These are phyloP conservation scores for Pseudogymnoascus sp. DNA, from an alignment of 2,329 filamentous ascomycete genomes.

Conservation along the genomic window DNA sequence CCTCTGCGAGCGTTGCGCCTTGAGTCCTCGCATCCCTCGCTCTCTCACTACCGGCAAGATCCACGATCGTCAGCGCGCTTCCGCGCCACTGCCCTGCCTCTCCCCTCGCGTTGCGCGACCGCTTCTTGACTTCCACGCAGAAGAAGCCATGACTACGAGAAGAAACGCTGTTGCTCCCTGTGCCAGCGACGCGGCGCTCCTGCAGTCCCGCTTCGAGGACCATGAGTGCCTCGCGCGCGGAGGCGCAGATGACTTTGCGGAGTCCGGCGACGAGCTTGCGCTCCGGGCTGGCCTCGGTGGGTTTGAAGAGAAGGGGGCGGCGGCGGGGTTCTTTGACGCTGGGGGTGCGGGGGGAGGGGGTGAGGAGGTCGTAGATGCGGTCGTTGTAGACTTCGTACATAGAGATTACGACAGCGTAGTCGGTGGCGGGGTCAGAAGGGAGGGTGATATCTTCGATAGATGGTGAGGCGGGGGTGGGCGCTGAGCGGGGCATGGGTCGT, in stretches of 20 bases:
- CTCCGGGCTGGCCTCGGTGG: slow-evolving; percentile 77
- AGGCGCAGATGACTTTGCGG: slow-evolving; percentile 80
- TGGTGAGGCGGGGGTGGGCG: slow-evolving; percentile 63
- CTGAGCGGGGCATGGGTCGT: slow-evolving; percentile 55
- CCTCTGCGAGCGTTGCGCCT: slow-evolving; percentile 84
- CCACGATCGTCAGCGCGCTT: slow-evolving; percentile 77
- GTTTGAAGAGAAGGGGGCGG: slow-evolving; percentile 83
- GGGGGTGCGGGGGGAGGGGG: slow-evolving; percentile 48
- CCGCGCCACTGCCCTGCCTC: slow-evolving; percentile 59
- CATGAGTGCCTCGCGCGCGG: slow-evolving; percentile 73
- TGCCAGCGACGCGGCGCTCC: slow-evolving; percentile 80
- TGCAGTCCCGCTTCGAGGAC: slow-evolving; percentile 83
- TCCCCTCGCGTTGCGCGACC: slow-evolving; percentile 39
- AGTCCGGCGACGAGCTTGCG: slow-evolving; percentile 91
- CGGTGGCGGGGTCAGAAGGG: slow-evolving; percentile 56
- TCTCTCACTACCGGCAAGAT: slow-evolving; percentile 87
- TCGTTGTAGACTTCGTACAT: slow-evolving; percentile 99
- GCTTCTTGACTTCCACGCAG: slow-evolving; percentile 87
- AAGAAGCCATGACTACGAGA: slow-evolving; percentile 95
- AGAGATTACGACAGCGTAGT: slow-evolving; percentile 82
- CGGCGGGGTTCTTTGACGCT: slow-evolving; percentile 63
- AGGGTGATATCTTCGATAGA: slow-evolving; percentile 64
- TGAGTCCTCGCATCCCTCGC: slow-evolving; percentile 90
- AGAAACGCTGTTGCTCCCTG: slow-evolving; percentile 84
- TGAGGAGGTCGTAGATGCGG: slow-evolving; percentile 87